Evolutionary conservation across 257 asterid species (phyloP), one percentile per base, ranked within the genome.

Genomic region (Cynanchum wilfordii): DNA sequence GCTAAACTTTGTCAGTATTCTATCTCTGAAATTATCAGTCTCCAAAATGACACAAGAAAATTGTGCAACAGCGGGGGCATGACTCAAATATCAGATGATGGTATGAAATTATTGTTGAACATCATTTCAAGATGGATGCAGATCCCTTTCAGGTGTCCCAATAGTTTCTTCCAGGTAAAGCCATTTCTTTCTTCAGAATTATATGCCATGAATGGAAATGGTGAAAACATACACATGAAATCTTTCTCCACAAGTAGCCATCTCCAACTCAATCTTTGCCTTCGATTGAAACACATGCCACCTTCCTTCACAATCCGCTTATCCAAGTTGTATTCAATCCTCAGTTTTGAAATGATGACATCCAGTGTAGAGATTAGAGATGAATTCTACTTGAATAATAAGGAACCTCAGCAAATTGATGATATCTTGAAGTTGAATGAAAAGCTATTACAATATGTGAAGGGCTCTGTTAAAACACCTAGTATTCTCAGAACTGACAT

Each of bases 121-220:
- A 55, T 86, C 47, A 76, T 89, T 75, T 84, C 86, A 47, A 80
- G 79, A 58, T 76, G 86, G 87, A 79, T 86, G 83, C 86, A 68
- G 77, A 85, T 87, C 69, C 90, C 99, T 71, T 89, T 86, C 75
- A 75, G 78, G 76, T 71, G 87, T 79, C 99, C 99, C 66, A 75
- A 25, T 25, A 76, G 73, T 83, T 92, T 89, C 81, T 95, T 95
- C 60, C 87, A 73, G 71, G 81, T 86, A 13, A 88, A 97, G 96
- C 81, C 91, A 29, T 69, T 80, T 76, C 73, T 85, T 75, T 83
- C 84, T 56, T 81, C 93, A 16, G 96, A 89, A 87, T 86, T 95
- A 75, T 80, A 84, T 74, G 38, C 80, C 75, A 74, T 76, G 89
- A 84, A 88, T 74, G 97, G 79, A 75, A 89, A 86, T 55, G 91